phyloP scores from a whole-genome alignment of 2,329 filamentous ascomycete species.

The Neofusicoccum kwambonambiense region DNA sequence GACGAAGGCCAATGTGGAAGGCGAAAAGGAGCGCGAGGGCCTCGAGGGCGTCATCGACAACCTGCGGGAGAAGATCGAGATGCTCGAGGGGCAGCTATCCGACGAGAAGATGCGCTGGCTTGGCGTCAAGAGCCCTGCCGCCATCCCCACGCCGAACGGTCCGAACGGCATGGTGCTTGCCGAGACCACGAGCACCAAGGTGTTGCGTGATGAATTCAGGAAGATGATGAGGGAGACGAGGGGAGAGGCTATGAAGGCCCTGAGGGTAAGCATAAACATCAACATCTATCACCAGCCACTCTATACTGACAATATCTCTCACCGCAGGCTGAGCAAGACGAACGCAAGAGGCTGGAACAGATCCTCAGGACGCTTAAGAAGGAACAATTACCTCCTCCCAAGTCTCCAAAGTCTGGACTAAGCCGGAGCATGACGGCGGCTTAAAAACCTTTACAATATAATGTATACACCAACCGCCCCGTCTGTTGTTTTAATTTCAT shows the following conservation, averaged over 20 bases:
- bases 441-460: neutral
- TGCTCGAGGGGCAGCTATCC: slow-evolving; percentile 61
- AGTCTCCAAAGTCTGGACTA: neutral
- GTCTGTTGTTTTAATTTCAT: neutral
- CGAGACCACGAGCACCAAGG: slow-evolving; percentile 65
- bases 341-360: slow-evolving; percentile 65
- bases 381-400: slow-evolving; percentile 28
- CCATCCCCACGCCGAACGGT: slow-evolving; percentile 25
- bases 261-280: slow-evolving; percentile 52
- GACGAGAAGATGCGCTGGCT: slow-evolving; percentile 68
- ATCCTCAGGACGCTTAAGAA: slow-evolving; percentile 56
- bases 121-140: slow-evolving; percentile 57
- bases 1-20: slow-evolving; percentile 67
- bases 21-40: slow-evolving; percentile 67
- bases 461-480: neutral
- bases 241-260: slow-evolving; percentile 61
- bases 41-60: slow-evolving; percentile 64
- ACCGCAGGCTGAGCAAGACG: slow-evolving; percentile 67
- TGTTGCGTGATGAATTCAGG: slow-evolving; percentile 72
- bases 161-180: slow-evolving; percentile 24
- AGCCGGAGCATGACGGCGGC: slow-evolving; percentile 9
- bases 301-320: slow-evolving; percentile 24
- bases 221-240: slow-evolving; percentile 77
- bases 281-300: neutral
- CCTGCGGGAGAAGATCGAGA: slow-evolving; percentile 63